Conservation (phyloP, 2,329 filamentous ascomycete genomes). For the Knufia fluminis region DNA sequence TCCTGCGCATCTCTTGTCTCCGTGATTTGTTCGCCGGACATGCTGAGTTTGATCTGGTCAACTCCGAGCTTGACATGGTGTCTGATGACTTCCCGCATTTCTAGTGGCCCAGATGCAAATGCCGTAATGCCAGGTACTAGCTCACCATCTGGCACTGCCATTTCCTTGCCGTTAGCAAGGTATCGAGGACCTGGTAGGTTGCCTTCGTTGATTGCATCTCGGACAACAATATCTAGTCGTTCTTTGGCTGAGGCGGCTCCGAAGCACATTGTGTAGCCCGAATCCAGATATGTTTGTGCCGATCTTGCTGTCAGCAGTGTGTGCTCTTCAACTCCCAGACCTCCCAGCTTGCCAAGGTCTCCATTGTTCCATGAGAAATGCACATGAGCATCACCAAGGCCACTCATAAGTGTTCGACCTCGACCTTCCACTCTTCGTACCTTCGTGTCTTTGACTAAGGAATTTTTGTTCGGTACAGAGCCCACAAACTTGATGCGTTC, state of each 20-base stretch:
- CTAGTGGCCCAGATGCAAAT: slow-evolving; percentile 33
- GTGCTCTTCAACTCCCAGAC: slow-evolving; percentile 40
- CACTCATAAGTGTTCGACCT: slow-evolving; percentile 42
- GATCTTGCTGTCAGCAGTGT: slow-evolving; percentile 36
- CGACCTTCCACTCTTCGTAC: slow-evolving; percentile 32
- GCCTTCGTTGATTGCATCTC: slow-evolving; percentile 42
- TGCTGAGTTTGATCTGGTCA: slow-evolving; percentile 38
- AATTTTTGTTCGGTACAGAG: slow-evolving; percentile 25
- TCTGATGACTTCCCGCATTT: slow-evolving; percentile 34
- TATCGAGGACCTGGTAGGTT: slow-evolving; percentile 40
- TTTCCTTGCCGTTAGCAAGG: slow-evolving; percentile 43
- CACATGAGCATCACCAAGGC: slow-evolving; percentile 41
- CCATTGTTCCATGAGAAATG: slow-evolving; percentile 43
- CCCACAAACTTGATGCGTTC: slow-evolving; percentile 30
- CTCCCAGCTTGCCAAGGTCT: slow-evolving; percentile 34
- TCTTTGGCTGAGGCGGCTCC: slow-evolving; percentile 41
- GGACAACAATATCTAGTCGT: slow-evolving; percentile 38
- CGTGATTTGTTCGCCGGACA: slow-evolving; percentile 32
- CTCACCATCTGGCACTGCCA: slow-evolving; percentile 37
- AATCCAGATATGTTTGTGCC: slow-evolving; percentile 40
- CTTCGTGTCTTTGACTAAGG: slow-evolving; percentile 25
- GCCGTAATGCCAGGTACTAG: slow-evolving; percentile 36
- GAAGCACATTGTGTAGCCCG: slow-evolving; percentile 44
- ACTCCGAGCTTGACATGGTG: slow-evolving; percentile 32
- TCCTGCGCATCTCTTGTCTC: slow-evolving; percentile 32